Evolutionary conservation across 306 rosid species (phyloP).

Genomic region (Myrica gale): DNA sequence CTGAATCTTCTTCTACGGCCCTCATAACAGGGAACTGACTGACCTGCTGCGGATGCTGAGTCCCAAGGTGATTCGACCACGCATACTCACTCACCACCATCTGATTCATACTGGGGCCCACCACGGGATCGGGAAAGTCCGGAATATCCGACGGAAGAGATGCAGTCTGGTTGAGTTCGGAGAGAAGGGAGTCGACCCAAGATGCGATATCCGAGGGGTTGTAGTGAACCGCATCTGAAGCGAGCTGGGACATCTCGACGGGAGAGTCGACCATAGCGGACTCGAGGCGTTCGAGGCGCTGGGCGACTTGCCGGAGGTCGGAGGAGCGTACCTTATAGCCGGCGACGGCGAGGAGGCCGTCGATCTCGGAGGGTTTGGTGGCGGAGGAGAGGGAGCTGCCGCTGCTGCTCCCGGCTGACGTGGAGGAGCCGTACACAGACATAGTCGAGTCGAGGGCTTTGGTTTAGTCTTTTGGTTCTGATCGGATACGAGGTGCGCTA

Average conservation of each 20-base stretch:
- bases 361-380: constrained; percentile 51
- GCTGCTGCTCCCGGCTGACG: constrained; percentile 31
- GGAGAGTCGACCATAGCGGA: constrained; percentile 60
- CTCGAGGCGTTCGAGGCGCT: constrained; percentile 61
- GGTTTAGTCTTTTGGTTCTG: background rate
- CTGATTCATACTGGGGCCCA: constrained; percentile 16
- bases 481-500: constrained; percentile 11
- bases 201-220: constrained; percentile 70
- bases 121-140: constrained; percentile 35
- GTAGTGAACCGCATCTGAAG: constrained; percentile 59
- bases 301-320: constrained; percentile 69
- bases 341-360: constrained; percentile 60
- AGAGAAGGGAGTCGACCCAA: constrained; percentile 81
- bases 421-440: constrained; percentile 46
- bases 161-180: constrained; percentile 48
- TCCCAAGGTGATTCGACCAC: constrained; percentile 28
- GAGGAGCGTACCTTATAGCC: constrained; percentile 77
- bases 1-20: constrained; percentile 81
- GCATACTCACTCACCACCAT: constrained; percentile 1
- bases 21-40: constrained; percentile 37
- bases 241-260: constrained; percentile 53
- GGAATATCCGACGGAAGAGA: constrained; percentile 51
- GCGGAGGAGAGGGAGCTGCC: constrained; percentile 43
- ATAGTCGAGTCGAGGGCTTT: constrained; percentile 1
- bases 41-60: constrained; percentile 29